phyloP scores from a whole-genome alignment of 2,329 filamentous ascomycete species.

The Botrytis deweyae region DNA sequence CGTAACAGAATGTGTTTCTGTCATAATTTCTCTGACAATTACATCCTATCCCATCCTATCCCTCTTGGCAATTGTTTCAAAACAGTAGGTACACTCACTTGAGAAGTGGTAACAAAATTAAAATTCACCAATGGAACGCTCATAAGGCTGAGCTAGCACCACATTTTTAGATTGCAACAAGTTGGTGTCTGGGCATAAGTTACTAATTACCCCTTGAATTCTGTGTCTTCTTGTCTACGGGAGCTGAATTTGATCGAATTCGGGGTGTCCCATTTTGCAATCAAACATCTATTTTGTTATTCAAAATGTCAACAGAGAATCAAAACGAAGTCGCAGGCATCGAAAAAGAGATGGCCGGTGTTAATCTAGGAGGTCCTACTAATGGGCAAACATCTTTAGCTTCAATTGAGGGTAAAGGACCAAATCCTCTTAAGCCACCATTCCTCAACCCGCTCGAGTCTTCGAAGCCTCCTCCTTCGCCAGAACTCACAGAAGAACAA shows the following conservation, averaged over 20 bases:
- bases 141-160: slow-evolving; percentile 17
- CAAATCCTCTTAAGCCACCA: slow-evolving; percentile 45
- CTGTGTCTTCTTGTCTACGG: not conserved
- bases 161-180: slow-evolving; percentile 15
- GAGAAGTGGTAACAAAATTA: not conserved
- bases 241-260: not conserved
- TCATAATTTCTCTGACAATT: not conserved
- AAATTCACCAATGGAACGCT: not conserved
- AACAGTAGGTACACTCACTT: slow-evolving; percentile 5
- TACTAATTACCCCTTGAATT: not conserved
- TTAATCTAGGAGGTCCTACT: slow-evolving; percentile 8
- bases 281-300: not conserved
- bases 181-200: slow-evolving; percentile 6
- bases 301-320: slow-evolving; percentile 18
- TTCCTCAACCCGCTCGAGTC: slow-evolving; percentile 34
- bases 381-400: not conserved
- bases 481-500: slow-evolving; percentile 72
- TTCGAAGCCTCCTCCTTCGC: slow-evolving; percentile 47
- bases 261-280: not conserved
- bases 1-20: not conserved
- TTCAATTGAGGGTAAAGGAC: slow-evolving; percentile 30
- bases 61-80: not conserved
- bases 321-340: not conserved
- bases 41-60: not conserved
- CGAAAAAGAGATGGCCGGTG: slow-evolving; percentile 20